phyloP scores from a whole-genome alignment of 768 basidiomycete species.

The Leccinum aurantiacum region DNA sequence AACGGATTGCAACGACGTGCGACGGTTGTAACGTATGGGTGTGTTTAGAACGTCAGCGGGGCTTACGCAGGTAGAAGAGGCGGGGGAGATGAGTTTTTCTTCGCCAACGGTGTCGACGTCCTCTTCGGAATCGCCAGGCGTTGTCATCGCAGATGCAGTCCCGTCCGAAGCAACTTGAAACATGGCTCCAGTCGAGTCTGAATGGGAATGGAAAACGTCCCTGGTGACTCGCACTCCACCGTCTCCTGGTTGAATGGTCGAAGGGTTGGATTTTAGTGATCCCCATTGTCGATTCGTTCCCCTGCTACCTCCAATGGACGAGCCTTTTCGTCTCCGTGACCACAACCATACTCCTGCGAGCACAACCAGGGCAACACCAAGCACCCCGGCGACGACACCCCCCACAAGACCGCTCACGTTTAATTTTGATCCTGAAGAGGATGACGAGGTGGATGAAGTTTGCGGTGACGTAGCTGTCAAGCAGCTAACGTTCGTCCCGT shows the following conservation, averaged over 20 bases:
- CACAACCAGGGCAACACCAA: constrained; percentile 36
- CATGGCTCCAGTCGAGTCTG: constrained; percentile 24
- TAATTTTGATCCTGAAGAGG: constrained; percentile 26
- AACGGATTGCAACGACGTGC: constrained; percentile 19
- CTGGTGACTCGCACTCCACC: background rate
- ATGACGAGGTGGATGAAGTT: constrained; percentile 15
- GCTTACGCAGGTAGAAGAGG: constrained; percentile 15
- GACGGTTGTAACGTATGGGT: constrained; percentile 21
- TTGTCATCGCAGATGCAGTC: constrained; percentile 15
- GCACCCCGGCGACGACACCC: constrained; percentile 46
- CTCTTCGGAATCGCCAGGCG: constrained; percentile 27
- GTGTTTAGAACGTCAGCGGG: constrained; percentile 21
- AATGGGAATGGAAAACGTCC: constrained; percentile 18
- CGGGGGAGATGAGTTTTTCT: constrained; percentile 25
- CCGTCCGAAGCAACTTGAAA: constrained; percentile 12
- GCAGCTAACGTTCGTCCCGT: constrained; percentile 39
- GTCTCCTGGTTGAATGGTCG: constrained; percentile 10
- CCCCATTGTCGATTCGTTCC: constrained; percentile 25
- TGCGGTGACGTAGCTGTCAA: constrained; percentile 19
- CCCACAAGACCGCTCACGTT: constrained; percentile 51
- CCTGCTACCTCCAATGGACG: constrained; percentile 29
- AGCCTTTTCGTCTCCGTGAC: constrained; percentile 21
- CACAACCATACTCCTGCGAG: constrained; percentile 35
- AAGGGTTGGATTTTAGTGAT: constrained; percentile 26
- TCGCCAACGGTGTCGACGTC: constrained; percentile 13